Evolutionary conservation across 192 early-diverging fungal genomes (phyloP), one percentile per base, ranked within the genome.

Genomic region (Funneliformis geosporum): DNA sequence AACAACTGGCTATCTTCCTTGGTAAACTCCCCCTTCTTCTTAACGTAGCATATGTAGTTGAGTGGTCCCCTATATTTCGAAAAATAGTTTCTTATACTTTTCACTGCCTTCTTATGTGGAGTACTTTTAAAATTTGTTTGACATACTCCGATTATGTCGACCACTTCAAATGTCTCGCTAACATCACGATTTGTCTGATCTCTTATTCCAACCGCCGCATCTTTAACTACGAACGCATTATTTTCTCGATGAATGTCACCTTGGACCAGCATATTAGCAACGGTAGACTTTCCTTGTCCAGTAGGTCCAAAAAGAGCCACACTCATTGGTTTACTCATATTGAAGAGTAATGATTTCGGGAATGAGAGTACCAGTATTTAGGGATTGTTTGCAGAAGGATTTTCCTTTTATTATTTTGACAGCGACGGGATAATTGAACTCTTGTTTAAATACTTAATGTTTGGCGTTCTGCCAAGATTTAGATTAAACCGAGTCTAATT

Each of bases 241-340:
- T 77, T 76, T 9, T 44, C 43, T 14, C 69, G 0, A 50, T 33
- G 23, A 47, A 82, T 14, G 33, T 78, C 76, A 21, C 67, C 61
- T 66, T 82, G 71, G 14, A 75, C n/a, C 16, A 82, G 76, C 81
- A 82, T 82, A 16, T 71, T 79, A 39, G 60, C 39, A 23, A 81
- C 18, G 10, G 80, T 40, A 25, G 80, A 81, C 23, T 81, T 81
- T 28, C 80, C 80, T 27, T 33, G 16, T 18, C 80, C 80, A 8
- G 47, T 28, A 18, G 44, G 77, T 40, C 76, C 81, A n/a, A 82
- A 71, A 42, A 82, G 25, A 33, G 78, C 25, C 23, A 71, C 40
- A 47, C 9, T 44, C 9, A 9, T 44, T 44, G 1, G 1, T 44
- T 44, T 5, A 10, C 43, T 44, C 43, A 44, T 44, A 5, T 44